These are phyloP conservation scores for Sugiyamaella novakii DNA, from an alignment of 1,139 yeast genomes.

Conservation along the genomic window DNA sequence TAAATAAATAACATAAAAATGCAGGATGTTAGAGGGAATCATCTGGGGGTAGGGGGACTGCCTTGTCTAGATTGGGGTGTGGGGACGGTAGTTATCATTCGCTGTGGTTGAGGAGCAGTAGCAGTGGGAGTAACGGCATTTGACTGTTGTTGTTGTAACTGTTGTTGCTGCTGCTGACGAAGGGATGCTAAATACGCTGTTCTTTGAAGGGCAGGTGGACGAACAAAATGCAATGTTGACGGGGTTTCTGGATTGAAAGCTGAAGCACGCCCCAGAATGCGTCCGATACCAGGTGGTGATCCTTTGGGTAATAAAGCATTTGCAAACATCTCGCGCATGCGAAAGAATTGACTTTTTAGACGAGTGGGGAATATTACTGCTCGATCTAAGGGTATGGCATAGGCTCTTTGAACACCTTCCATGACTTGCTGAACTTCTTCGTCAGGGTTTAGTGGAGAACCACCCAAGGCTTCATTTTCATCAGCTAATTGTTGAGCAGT, in stretches of 20 bases:
- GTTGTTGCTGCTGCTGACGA: constrained; percentile 30
- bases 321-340: constrained; percentile 62
- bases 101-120: constrained; percentile 36
- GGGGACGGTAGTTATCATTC: constrained; percentile 10
- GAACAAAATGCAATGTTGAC: constrained; percentile 34
- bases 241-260: constrained; percentile 41
- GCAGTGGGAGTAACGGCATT: constrained; percentile 35
- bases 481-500: constrained; percentile 42
- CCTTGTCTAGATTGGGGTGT: constrained; percentile 7
- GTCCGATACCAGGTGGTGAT: constrained; percentile 35
- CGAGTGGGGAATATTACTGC: constrained; percentile 71
- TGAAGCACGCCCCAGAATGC: constrained; percentile 42
- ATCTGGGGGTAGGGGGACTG: constrained; percentile 6
- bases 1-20: constrained; percentile 17
- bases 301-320: constrained; percentile 38
- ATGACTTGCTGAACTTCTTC: constrained; percentile 93
- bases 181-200: constrained; percentile 29
- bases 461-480: constrained; percentile 37
- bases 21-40: neutral
- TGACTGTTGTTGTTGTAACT: constrained; percentile 28
- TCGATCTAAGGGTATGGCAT: constrained; percentile 80
- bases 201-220: constrained; percentile 44
- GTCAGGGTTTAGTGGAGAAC: constrained; percentile 58
- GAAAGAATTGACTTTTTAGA: constrained; percentile 67
- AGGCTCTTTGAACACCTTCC: constrained; percentile 83